Conservation (phyloP, 176 grass and related monocot species). For the Miscanthus lutarioriparius region DNA sequence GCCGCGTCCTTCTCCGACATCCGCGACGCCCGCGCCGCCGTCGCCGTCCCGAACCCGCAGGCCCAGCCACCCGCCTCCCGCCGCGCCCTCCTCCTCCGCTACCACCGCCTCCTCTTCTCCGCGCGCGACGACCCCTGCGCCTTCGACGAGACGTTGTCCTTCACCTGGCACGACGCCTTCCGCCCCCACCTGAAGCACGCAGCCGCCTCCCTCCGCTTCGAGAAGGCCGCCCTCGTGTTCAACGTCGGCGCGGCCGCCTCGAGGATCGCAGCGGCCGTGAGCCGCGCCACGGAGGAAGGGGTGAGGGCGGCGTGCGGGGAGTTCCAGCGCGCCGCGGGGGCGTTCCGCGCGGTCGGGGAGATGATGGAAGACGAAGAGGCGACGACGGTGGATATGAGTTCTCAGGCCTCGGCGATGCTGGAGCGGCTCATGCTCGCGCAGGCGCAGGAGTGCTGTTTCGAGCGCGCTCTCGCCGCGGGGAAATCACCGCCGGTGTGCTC, state of each 20-base stretch:
- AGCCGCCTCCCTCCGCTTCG: slow-evolving; percentile 53
- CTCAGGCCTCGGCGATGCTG: slow-evolving; percentile 58
- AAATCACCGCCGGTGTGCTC: slow-evolving; percentile 58
- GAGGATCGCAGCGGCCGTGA: slow-evolving; percentile 48
- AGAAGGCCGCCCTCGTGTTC: slow-evolving; percentile 73
- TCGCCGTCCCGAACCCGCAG: slow-evolving; percentile 22
- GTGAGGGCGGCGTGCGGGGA: slow-evolving; percentile 55
- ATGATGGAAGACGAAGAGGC: slow-evolving; percentile 49
- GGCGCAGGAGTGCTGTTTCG: slow-evolving; percentile 89
- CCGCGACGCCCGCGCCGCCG: slow-evolving; percentile 47
- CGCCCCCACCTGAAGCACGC: slow-evolving; percentile 52
- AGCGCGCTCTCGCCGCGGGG: slow-evolving; percentile 58
- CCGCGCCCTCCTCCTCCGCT: slow-evolving; percentile 55
- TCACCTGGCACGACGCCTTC: slow-evolving; percentile 90
- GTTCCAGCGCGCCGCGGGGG: slow-evolving; percentile 68
- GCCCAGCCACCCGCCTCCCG: slow-evolving; percentile 34
- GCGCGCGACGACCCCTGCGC: slow-evolving; percentile 54
- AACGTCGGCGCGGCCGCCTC: slow-evolving; percentile 62
- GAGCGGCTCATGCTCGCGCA: slow-evolving; percentile 87
- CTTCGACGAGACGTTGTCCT: slow-evolving; percentile 49
- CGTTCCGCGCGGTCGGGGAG: slow-evolving; percentile 51
- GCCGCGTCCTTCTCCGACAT: slow-evolving; percentile 46
- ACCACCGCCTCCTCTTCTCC: slow-evolving; percentile 57
- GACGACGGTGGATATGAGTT: slow-evolving; percentile 62
- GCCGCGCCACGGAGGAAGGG: slow-evolving; percentile 46